Base-by-base conservation (phyloP, 139 green algal species). In the Tetradesmus lagerheimii region DNA sequence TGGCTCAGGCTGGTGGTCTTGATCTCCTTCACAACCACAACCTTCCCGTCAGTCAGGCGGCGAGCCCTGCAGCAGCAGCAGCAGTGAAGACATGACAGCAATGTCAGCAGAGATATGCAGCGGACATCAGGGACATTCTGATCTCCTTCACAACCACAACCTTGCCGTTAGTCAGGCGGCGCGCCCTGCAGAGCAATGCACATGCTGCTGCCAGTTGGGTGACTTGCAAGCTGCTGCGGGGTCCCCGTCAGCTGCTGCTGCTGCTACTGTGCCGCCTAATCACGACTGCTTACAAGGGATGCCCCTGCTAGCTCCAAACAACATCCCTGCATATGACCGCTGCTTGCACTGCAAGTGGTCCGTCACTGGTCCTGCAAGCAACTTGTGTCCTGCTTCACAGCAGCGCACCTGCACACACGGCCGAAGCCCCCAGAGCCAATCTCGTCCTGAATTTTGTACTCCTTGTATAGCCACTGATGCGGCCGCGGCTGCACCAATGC, bases 401-500 rank as follows among this genome's bases (percentile, higher is more conserved):
- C 57, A 71, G 23, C 84, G 18, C 57, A 91, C 85, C 86, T 91
- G 41, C 90, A 71, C 0, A 93, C 94, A 4, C 85, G 79, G 29
- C 93, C 93, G 91, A 95, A 95, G 1, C 93, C 94, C 29, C 94
- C 94, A 27, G 85, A 82, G 2, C 94, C 94, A 14, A 96, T 90
- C 75, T 94, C 91, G 16, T 94, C 91, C 41, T 90, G 31, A 14
- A 93, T 62, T 77, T 94, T 91, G 39, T 91, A 91, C 87, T 91
- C 87, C 39, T 91, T 91, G 41, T 91, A 91, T 14, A 91, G 87
- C 87, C 87, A 91, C 87, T 91, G 87, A 34, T 91, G 87, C 15
- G 87, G 87, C 39, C 87, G 64, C 25, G 87, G 77, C 53, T 80
- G 83, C 38, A 84, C 12, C 20, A n/a, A 39, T 64, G 57, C 57